These are phyloP conservation scores for Inonotus obliquus DNA, from an alignment of 1,284 basidiomycete species.

Conservation along the genomic window DNA sequence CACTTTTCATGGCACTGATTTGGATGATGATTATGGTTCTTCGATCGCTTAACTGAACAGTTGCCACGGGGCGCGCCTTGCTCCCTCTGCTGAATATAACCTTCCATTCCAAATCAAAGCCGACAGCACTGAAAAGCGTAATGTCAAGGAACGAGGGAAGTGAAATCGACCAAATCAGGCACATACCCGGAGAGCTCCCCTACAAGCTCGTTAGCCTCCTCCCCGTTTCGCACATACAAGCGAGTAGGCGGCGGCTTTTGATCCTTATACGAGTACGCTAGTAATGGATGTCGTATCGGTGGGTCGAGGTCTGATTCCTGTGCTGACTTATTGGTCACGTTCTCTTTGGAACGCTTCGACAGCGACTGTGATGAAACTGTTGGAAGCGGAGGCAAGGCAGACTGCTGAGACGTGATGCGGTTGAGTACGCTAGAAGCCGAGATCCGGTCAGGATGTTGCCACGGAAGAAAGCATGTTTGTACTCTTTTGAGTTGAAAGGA, in stretches of 20 bases:
- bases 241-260: conserved; percentile 33
- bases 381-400: not conserved
- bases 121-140: conserved; percentile 39
- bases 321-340: not conserved
- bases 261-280: conserved; percentile 38
- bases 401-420: not conserved
- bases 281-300: not conserved
- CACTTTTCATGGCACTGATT: conserved; percentile 50
- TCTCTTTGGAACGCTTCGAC: not conserved
- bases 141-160: not conserved
- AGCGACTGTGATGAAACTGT: not conserved
- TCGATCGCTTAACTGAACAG: conserved; percentile 48
- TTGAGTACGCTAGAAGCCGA: not conserved
- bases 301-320: not conserved
- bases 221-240: conserved; percentile 38
- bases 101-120: conserved; percentile 61
- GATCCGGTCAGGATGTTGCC: not conserved
- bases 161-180: not conserved
- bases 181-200: conserved; percentile 36
- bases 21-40: conserved; percentile 52
- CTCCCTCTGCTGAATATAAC: conserved; percentile 32
- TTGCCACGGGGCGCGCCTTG: conserved; percentile 38
- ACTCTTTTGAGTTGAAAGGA: not conserved
- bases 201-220: conserved; percentile 40
- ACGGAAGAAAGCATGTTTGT: not conserved